These are phyloP conservation scores for Coprinellus micaceus DNA, from an alignment of 768 basidiomycete genomes.

Conservation along the genomic window DNA sequence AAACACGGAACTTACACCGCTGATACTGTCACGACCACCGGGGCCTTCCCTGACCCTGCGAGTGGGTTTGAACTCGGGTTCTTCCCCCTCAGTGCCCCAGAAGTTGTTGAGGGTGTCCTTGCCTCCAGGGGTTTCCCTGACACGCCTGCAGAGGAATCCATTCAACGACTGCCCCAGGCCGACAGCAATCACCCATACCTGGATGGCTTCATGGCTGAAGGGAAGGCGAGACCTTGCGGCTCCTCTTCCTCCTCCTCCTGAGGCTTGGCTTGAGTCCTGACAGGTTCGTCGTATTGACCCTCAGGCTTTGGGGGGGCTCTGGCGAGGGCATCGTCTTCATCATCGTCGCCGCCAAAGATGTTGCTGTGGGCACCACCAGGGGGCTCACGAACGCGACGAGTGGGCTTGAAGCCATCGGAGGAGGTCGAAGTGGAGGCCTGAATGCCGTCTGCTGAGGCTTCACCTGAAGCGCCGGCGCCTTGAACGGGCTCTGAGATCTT, in stretches of 20 bases:
- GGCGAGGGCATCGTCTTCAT: conserved; percentile 60
- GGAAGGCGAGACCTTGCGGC: conserved; percentile 30
- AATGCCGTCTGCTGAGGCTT: not conserved
- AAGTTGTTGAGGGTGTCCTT: conserved; percentile 41
- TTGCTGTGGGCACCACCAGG: conserved; percentile 51
- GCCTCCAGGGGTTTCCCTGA: conserved; percentile 44
- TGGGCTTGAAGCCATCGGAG: conserved; percentile 43
- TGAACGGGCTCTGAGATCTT: conserved; percentile 34
- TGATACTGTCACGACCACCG: conserved; percentile 62
- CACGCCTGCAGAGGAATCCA: conserved; percentile 29
- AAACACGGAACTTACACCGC: conserved; percentile 26
- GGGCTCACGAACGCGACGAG: conserved; percentile 52
- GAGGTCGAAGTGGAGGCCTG: conserved; percentile 10
- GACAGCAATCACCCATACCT: conserved; percentile 35
- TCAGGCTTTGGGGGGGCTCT: conserved; percentile 44
- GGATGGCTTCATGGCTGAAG: conserved; percentile 42
- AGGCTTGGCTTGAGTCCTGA: not conserved
- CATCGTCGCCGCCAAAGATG: conserved; percentile 45
- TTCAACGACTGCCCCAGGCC: not conserved
- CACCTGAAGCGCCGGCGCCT: conserved; percentile 2
- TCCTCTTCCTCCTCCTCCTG: conserved; percentile 23
- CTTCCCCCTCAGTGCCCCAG: conserved; percentile 39
- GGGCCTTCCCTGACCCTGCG: conserved; percentile 68
- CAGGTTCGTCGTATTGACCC: not conserved
- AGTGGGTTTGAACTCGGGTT: conserved; percentile 59